These are phyloP conservation scores for Pisolithus orientalis DNA, from an alignment of 768 basidiomycete genomes.

Conservation along the genomic window DNA sequence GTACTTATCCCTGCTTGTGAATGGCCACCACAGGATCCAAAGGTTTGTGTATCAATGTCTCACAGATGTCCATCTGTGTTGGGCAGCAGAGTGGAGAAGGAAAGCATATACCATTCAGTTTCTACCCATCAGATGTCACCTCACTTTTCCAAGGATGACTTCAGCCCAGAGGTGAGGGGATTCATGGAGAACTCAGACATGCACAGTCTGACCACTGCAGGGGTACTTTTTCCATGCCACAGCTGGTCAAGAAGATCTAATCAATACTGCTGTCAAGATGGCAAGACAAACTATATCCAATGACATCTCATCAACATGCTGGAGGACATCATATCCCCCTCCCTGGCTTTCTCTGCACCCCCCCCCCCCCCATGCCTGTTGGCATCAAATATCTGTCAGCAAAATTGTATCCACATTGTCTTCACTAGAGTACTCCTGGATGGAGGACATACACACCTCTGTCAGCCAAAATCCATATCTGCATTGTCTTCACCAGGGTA, in stretches of 20 bases:
- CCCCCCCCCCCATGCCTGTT: no score
- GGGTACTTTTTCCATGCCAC: conserved; percentile 99
- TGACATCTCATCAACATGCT: no score
- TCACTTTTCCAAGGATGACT: conserved; percentile 98
- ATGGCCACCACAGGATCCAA: no score
- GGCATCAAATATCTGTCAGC: no score
- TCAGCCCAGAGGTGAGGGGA: conserved; percentile 94
- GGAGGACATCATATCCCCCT: no score
- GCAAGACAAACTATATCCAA: conserved; percentile 48
- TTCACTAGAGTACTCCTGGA: conserved; percentile 74
- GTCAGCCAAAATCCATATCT: conserved; percentile 47
- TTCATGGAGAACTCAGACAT: conserved; percentile 99
- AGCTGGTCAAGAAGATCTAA: conserved; percentile 98
- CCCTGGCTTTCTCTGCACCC: no score
- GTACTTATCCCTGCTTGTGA: no score
- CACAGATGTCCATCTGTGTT: no score
- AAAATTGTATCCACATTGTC: conserved; percentile 99
- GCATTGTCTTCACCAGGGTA: conserved; percentile 47
- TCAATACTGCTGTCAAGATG: conserved; percentile 99
- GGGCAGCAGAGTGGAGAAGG: no score
- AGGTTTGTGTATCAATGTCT: no score
- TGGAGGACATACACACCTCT: conserved; percentile 68
- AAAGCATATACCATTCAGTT: no score
- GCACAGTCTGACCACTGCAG: conserved; percentile 88
- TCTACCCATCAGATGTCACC: conserved; percentile 78